phyloP scores from a whole-genome alignment of 768 basidiomycete genomes.

The Termitomyces sp. region DNA sequence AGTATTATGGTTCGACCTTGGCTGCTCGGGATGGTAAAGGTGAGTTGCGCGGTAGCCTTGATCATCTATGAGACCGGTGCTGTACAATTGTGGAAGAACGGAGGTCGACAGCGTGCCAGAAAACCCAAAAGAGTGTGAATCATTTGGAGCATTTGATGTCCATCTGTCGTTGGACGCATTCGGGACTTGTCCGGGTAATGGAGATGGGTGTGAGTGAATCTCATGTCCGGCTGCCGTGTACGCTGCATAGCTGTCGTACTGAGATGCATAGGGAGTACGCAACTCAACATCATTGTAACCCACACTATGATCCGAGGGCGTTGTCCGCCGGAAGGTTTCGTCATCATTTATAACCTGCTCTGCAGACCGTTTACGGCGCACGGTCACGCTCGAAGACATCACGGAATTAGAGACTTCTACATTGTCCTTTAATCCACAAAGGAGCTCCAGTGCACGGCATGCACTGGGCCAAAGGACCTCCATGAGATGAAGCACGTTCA shows the following conservation, averaged over 20 bases:
- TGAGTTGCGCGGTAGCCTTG: slow-evolving; percentile 14
- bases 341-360: slow-evolving; percentile 40
- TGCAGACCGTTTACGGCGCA: slow-evolving; percentile 55
- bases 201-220: slow-evolving; percentile 2
- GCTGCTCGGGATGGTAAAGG: slow-evolving; percentile 6
- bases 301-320: not conserved
- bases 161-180: slow-evolving; percentile 33
- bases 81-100: slow-evolving; percentile 69
- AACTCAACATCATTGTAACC: slow-evolving; percentile 13
- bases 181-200: not conserved
- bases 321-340: not conserved
- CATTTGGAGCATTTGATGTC: slow-evolving; percentile 23
- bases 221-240: slow-evolving; percentile 9
- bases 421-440: slow-evolving; percentile 54
- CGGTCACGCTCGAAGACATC: slow-evolving; percentile 19
- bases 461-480: slow-evolving; percentile 73
- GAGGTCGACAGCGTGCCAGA: slow-evolving; percentile 58
- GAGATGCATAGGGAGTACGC: slow-evolving; percentile 14
- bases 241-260: slow-evolving; percentile 4
- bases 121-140: slow-evolving; percentile 25
- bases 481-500: slow-evolving; percentile 62
- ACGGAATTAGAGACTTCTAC: slow-evolving; percentile 17
- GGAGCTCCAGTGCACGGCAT: slow-evolving; percentile 64
- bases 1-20: slow-evolving; percentile 14
- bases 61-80: slow-evolving; percentile 62